Evolutionary conservation across 1,139 yeast species (phyloP).

Genomic region (Candida glucosophila): DNA sequence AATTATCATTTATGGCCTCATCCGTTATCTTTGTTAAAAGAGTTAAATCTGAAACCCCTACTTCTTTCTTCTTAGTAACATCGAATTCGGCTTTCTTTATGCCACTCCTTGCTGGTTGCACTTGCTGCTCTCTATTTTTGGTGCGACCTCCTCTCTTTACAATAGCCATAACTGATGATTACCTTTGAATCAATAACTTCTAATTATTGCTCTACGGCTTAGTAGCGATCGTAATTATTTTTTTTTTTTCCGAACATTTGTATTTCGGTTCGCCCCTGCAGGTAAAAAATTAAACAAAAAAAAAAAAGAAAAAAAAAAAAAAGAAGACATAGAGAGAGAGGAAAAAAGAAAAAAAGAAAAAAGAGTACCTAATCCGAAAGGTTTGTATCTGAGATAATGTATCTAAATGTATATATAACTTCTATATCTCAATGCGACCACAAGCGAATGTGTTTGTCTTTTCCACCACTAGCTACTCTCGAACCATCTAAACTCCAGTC

Average conservation of each 20-base stretch:
- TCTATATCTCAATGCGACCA: conserved; percentile 86
- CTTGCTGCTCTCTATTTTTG: conserved; percentile 47
- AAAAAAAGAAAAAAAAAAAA: too few species aligned
- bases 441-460: conserved; percentile 84
- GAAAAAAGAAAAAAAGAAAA: not conserved
- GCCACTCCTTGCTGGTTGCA: conserved; percentile 50
- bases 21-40: conserved; percentile 82
- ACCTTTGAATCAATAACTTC: too few species aligned
- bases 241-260: too few species aligned
- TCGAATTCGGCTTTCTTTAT: conserved; percentile 93
- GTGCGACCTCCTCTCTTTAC: conserved; percentile 68
- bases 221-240: too few species aligned
- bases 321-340: too few species aligned
- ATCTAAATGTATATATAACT: conserved; percentile 1
- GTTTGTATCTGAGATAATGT: not conserved
- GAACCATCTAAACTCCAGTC: conserved; percentile 98
- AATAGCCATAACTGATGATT: conserved; percentile 48
- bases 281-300: too few species aligned
- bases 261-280: too few species aligned
- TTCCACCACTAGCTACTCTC: conserved; percentile 92
- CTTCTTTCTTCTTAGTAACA: conserved; percentile 82
- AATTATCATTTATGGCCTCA: conserved; percentile 86
- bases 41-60: conserved; percentile 93
- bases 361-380: not conserved
- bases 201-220: too few species aligned